These are phyloP conservation scores for Ustilago loliicola DNA, from an alignment of 1,284 basidiomycete species.

Conservation along the genomic window DNA sequence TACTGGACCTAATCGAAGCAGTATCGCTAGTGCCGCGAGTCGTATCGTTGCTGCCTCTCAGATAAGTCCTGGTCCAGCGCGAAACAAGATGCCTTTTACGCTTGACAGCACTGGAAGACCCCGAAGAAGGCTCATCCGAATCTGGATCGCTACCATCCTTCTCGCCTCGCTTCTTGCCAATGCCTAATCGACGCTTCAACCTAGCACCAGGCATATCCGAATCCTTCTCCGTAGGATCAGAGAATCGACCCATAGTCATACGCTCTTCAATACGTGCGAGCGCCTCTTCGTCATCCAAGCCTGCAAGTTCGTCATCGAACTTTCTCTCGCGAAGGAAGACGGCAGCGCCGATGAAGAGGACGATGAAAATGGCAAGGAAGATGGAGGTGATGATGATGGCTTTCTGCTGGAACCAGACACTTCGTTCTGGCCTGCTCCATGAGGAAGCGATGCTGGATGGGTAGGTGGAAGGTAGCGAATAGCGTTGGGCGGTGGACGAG, in stretches of 20 bases:
- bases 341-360: conserved; percentile 66
- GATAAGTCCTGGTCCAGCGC: conserved; percentile 39
- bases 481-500: conserved; percentile 21
- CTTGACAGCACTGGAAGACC: conserved; percentile 44
- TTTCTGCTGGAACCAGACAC: conserved; percentile 65
- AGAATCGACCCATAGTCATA: conserved; percentile 40
- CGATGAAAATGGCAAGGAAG: conserved; percentile 69
- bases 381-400: conserved; percentile 68
- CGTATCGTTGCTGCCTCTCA: conserved; percentile 37
- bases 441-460: conserved; percentile 58
- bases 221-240: conserved; percentile 30
- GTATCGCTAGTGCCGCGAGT: conserved; percentile 30
- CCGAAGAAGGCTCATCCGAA: conserved; percentile 42
- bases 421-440: conserved; percentile 54
- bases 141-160: conserved; percentile 27
- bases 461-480: conserved; percentile 52
- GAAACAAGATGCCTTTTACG: conserved; percentile 41
- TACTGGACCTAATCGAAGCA: conserved; percentile 23
- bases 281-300: conserved; percentile 55
- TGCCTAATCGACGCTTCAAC: conserved; percentile 28
- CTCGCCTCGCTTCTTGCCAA: conserved; percentile 30
- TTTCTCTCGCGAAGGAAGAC: conserved; percentile 67
- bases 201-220: conserved; percentile 5
- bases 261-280: conserved; percentile 47
- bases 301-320: conserved; percentile 49